Evolutionary conservation across 140 eudicot species (phyloP).

Genomic region (Erigeron philadelphicus): DNA sequence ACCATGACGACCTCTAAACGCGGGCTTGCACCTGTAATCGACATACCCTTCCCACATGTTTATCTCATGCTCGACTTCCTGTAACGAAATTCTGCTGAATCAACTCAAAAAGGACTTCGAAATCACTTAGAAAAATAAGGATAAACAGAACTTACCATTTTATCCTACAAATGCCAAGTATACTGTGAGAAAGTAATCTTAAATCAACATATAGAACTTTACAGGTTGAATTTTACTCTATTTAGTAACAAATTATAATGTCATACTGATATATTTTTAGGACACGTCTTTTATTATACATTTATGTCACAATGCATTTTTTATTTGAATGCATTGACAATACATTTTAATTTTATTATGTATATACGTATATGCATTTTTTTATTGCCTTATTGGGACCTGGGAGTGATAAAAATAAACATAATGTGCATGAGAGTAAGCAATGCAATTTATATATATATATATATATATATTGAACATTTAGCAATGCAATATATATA

Average conservation of each 20-base stretch:
- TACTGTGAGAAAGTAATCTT: neutral
- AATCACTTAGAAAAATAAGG: neutral
- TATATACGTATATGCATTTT: too few relatives aligned
- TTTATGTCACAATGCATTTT: too few relatives aligned
- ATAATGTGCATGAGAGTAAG: slow-evolving; percentile 13
- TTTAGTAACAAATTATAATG: neutral
- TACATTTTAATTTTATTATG: neutral
- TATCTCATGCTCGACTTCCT: slow-evolving; percentile 41
- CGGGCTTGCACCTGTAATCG: slow-evolving; percentile 48
- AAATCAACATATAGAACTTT: neutral
- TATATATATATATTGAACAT: too few relatives aligned
- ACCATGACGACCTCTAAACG: slow-evolving; percentile 55
- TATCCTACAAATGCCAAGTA: neutral
- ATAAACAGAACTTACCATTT: slow-evolving; percentile 14
- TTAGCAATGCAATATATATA: neutral
- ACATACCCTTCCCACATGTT: slow-evolving; percentile 65
- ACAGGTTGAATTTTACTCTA: neutral
- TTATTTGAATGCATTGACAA: too few relatives aligned
- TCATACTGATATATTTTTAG: too few relatives aligned
- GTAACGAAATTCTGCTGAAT: slow-evolving; percentile 15
- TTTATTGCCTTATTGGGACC: too few relatives aligned
- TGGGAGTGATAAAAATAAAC: neutral
- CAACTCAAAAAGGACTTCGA: neutral
- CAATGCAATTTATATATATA: too few relatives aligned
- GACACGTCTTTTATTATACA: neutral